Conservation (phyloP, 2,329 filamentous ascomycete genomes). For the Pseudonectria buxi region DNA sequence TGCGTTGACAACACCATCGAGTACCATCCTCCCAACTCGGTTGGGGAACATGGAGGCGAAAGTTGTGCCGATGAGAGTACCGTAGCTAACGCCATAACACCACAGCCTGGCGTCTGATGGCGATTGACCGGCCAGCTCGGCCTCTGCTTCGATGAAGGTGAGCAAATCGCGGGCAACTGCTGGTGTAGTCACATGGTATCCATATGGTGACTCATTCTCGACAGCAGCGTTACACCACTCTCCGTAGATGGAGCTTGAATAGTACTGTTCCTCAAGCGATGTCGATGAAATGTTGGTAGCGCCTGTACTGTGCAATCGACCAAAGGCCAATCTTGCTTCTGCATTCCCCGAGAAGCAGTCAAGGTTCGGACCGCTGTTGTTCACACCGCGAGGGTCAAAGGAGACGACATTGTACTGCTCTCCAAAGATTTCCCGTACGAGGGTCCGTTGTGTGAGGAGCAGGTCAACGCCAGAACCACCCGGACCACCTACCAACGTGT, state of each 20-base stretch:
- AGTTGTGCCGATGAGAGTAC: slow-evolving; percentile 23
- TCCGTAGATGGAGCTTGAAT: slow-evolving; percentile 24
- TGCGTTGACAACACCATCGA: slow-evolving; percentile 24
- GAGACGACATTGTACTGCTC: slow-evolving; percentile 36
- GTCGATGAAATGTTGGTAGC: slow-evolving; percentile 22
- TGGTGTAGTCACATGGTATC: slow-evolving; percentile 27
- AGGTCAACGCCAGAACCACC: slow-evolving; percentile 30
- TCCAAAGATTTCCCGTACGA: slow-evolving; percentile 24
- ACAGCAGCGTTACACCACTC: slow-evolving; percentile 27
- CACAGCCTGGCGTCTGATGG: slow-evolving; percentile 23
- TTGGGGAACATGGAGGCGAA: slow-evolving; percentile 34
- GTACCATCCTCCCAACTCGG: slow-evolving; percentile 29
- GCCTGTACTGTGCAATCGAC: slow-evolving; percentile 18
- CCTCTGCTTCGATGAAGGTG: slow-evolving; percentile 24
- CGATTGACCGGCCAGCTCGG: slow-evolving; percentile 11
- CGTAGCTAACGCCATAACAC: slow-evolving; percentile 23
- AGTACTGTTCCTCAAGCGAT: slow-evolving; percentile 24
- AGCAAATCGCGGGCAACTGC: slow-evolving; percentile 24
- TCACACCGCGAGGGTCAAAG: slow-evolving; percentile 35
- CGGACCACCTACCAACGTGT: slow-evolving; percentile 26
- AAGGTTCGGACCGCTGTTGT: slow-evolving; percentile 24
- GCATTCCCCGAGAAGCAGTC: slow-evolving; percentile 25
- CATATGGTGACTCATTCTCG: slow-evolving; percentile 17
- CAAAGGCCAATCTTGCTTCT: slow-evolving; percentile 23
- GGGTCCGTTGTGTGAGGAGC: slow-evolving; percentile 4